Percentiles rank a stretch among this genome's conserved stretches.
Conservation (phyloP, 176 grass and related monocot species). For the Tillandsia leiboldiana region DNA sequence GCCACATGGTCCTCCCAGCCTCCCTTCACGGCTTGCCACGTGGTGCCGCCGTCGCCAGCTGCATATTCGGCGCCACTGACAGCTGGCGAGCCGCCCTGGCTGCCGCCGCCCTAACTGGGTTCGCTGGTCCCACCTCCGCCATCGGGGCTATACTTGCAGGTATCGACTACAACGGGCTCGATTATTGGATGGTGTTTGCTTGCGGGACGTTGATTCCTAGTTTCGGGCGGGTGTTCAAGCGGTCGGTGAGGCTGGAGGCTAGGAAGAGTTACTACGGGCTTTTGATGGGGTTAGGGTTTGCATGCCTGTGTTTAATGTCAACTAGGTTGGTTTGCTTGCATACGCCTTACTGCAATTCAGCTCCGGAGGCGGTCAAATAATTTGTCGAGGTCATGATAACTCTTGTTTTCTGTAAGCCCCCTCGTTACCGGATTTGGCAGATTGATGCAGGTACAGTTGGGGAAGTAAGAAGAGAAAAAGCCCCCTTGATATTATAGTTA, state of each 20-base stretch:
- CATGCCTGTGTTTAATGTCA: conserved; percentile 78
- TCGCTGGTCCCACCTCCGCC: conserved; percentile 68
- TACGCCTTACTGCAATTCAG: conserved; percentile 98
- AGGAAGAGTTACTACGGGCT: conserved; percentile 60
- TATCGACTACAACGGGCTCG: conserved; percentile 67
- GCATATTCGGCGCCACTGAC: conserved; percentile 77
- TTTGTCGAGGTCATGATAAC: neutral
- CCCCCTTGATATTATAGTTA: neutral
- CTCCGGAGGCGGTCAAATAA: conserved; percentile 94
- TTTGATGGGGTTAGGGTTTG: conserved; percentile 71
- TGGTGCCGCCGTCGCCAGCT: conserved; percentile 35
- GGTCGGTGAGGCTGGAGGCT: conserved; percentile 30
- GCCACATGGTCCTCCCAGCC: conserved; percentile 89
- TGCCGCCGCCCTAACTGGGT: conserved; percentile 44
- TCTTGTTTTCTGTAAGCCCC: neutral
- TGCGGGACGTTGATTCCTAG: conserved; percentile 42
- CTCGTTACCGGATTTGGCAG: neutral
- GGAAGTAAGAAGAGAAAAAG: neutral
- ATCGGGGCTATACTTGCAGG: conserved; percentile 73
- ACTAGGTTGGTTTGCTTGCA: conserved; percentile 93
- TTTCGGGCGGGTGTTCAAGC: too few species aligned
- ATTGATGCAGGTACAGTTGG: neutral
- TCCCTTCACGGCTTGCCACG: conserved; percentile 26
- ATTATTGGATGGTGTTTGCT: conserved; percentile 90
- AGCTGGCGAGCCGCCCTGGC: conserved; percentile 46